These are phyloP conservation scores for Metahyphopichia silvanorum DNA, from an alignment of 805 yeast species.

Conservation along the genomic window DNA sequence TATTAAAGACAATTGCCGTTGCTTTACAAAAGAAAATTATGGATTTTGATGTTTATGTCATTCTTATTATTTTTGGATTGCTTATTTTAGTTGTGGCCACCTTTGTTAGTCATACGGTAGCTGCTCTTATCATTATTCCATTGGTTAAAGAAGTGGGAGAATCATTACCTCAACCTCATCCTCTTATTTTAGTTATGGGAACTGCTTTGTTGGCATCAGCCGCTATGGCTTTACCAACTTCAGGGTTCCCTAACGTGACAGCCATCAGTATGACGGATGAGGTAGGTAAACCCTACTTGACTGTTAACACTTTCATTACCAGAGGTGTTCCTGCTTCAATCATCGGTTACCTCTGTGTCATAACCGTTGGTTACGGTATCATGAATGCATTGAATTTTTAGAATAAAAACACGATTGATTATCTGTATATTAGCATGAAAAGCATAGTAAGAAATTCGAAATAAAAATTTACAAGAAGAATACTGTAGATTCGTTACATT, in stretches of 20 bases:
- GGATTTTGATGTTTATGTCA: conserved; percentile 66
- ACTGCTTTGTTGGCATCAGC: conserved; percentile 75
- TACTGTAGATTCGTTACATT: conserved; percentile 1
- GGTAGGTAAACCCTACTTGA: conserved; percentile 83
- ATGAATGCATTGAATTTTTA: conserved; percentile 37
- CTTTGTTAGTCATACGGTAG: conserved; percentile 95
- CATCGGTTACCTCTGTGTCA: conserved; percentile 66
- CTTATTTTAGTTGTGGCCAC: conserved; percentile 85
- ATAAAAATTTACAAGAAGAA: background rate
- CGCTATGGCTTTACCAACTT: conserved; percentile 97
- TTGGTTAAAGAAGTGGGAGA: conserved; percentile 88
- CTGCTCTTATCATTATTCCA: conserved; percentile 90
- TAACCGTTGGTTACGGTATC: conserved; percentile 74
- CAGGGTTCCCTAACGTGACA: conserved; percentile 97
- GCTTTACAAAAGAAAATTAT: conserved; percentile 64
- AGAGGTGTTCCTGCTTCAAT: conserved; percentile 89
- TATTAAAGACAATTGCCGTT: conserved; percentile 73
- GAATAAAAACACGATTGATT: background rate
- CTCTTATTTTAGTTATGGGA: conserved; percentile 70
- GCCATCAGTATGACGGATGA: conserved; percentile 95
- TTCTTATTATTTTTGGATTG: conserved; percentile 75
- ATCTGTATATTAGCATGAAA: background rate
- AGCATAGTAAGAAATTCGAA: background rate
- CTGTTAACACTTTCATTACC: conserved; percentile 81
- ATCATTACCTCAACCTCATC: conserved; percentile 72